Base-by-base conservation (phyloP, 1,284 basidiomycete species). In the Pascua guehoae region DNA sequence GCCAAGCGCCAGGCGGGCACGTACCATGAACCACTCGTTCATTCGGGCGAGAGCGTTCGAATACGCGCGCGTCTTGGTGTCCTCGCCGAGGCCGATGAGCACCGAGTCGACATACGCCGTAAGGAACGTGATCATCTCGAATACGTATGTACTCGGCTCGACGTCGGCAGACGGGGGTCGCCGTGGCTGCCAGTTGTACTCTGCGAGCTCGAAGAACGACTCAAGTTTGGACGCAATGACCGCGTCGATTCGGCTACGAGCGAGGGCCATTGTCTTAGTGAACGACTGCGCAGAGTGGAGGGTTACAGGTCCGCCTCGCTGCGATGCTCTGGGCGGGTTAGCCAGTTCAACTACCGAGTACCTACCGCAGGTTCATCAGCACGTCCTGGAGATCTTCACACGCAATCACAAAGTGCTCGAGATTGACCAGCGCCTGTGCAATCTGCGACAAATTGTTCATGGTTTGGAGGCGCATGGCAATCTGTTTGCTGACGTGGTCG, bases 61-160 rank as follows among this genome's bases (percentile, higher is more conserved):
- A 75, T 96, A 98, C 12, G 91, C 89, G 60, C 88, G 86, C 49
- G 89, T 87, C 77, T 95, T 95, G 76, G 92, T 88, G 8, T 80
- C 78, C 56, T 91, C 86, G 60, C 78, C 78, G 40, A 84, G 64
- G 10, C 90, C 86, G 69, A 96, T 87, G 50, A 89, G 82, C 16
- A 98, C 86, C 37, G 89, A 89, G 74, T 98, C 95, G 64, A 98
- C 92, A 64, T 97, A 91, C 1, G 94, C 96, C 42, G 88, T 91
- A 46, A 98, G 81, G 89, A 95, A 99, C 67, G 93, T 93, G 70
- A 96, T 84, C 70, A 98, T 85, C 74, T 98, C 96, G 70, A 91
- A 88, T 9, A 98, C 82, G 76, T 97, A 98, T 80, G 73, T 78
- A 81, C 91, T 95, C 46, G 92, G 90, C 58, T 83, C 81, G 67